phyloP scores from a whole-genome alignment of 2,329 filamentous ascomycete genomes.

The Exophiala viscosa region DNA sequence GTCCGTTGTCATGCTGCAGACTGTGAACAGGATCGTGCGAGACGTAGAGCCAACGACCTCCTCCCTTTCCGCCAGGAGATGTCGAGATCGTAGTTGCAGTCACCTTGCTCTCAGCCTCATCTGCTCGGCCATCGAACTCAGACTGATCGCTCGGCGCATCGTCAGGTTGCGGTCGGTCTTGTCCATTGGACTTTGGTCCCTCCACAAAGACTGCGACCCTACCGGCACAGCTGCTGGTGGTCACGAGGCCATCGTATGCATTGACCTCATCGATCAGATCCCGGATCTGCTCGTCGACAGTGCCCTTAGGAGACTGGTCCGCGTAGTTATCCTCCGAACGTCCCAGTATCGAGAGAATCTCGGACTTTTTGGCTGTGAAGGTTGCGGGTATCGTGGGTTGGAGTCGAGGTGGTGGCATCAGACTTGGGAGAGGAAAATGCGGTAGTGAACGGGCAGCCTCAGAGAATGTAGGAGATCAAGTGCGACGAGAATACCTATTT shows the following conservation, averaged over 20 bases:
- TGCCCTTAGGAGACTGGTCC: slow-evolving; percentile 85
- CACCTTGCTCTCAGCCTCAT: neutral
- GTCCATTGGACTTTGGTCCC: slow-evolving; percentile 52
- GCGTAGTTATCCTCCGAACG: slow-evolving; percentile 68
- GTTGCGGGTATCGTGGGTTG: slow-evolving; percentile 27
- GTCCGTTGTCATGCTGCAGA: neutral
- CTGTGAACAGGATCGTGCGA: slow-evolving; percentile 69
- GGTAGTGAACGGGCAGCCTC: neutral
- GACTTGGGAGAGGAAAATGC: neutral
- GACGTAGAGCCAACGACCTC: slow-evolving; percentile 80
- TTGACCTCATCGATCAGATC: slow-evolving; percentile 74
- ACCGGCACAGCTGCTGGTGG: slow-evolving; percentile 89
- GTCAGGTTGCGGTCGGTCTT: slow-evolving; percentile 3
- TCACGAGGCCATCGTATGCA: slow-evolving; percentile 68
- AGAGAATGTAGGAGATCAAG: no score
- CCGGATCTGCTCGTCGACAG: slow-evolving; percentile 73
- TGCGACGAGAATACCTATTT: no score
- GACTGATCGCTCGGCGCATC: neutral
- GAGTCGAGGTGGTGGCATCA: slow-evolving; percentile 3
- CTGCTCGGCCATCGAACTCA: no score
- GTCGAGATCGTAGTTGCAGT: slow-evolving; percentile 30
- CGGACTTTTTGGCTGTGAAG: slow-evolving; percentile 63
- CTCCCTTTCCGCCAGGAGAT: slow-evolving; percentile 78
- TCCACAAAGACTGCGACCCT: slow-evolving; percentile 85
- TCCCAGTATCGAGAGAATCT: slow-evolving; percentile 67